Evolutionary conservation across 768 basidiomycete species (phyloP).

Genomic region (Aureoboletus auriporus): DNA sequence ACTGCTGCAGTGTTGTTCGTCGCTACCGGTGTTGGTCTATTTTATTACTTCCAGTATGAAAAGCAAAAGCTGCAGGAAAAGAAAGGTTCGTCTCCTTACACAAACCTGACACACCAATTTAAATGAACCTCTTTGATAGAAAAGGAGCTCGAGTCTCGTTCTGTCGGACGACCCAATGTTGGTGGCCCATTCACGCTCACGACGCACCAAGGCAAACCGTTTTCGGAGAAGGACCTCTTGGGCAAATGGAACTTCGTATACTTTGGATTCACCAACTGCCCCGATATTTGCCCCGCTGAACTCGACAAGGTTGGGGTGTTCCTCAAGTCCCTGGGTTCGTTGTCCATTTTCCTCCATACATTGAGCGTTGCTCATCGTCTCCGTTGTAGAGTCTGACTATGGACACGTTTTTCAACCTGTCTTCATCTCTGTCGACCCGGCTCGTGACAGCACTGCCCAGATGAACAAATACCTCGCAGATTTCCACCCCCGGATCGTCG

Average conservation of each 20-base stretch:
- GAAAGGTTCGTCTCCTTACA: conserved; percentile 50
- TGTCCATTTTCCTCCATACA: not conserved
- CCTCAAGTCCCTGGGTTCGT: conserved; percentile 67
- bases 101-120: not conserved
- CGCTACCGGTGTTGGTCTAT: conserved; percentile 76
- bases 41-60: conserved; percentile 85
- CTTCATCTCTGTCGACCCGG: conserved; percentile 96
- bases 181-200: conserved; percentile 87
- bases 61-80: conserved; percentile 75
- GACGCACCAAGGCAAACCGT: conserved; percentile 60
- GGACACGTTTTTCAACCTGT: conserved; percentile 79
- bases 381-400: conserved; percentile 55
- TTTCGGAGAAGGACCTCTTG: conserved; percentile 78
- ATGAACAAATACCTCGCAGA: conserved; percentile 69
- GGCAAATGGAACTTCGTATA: conserved; percentile 92
- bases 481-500: conserved; percentile 88
- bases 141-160: conserved; percentile 66
- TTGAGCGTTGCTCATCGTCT: conserved; percentile 7
- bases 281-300: conserved; percentile 98
- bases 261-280: conserved; percentile 99
- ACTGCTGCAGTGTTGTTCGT: conserved; percentile 80
- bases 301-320: conserved; percentile 89
- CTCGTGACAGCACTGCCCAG: conserved; percentile 68
- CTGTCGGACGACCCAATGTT: conserved; percentile 81
- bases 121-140: conserved; percentile 38